phyloP scores from a whole-genome alignment of 257 asterid genomes.

The Scutellaria galericulata region DNA sequence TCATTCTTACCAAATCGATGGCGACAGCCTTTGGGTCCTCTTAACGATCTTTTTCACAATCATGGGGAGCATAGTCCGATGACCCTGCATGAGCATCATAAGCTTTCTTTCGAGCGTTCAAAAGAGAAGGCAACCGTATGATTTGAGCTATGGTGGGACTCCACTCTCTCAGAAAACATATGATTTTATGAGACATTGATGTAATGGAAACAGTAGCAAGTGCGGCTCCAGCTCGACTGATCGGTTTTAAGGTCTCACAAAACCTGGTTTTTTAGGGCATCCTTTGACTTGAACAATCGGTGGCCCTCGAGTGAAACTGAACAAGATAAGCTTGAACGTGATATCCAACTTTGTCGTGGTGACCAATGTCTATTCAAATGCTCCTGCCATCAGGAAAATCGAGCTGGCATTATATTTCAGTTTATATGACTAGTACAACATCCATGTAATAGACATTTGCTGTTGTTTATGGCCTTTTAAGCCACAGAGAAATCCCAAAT shows the following conservation, averaged over 20 bases:
- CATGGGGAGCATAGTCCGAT: conserved; percentile 51
- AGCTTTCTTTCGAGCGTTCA: conserved; percentile 49
- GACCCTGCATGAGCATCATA: conserved; percentile 48
- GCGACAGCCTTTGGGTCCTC: conserved; percentile 61
- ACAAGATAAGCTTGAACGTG: background rate
- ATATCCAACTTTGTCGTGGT: conserved; percentile 40
- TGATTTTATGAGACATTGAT: conserved; percentile 27
- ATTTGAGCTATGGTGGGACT: conserved; percentile 30
- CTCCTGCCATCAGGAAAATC: conserved; percentile 46
- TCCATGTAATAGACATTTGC: background rate
- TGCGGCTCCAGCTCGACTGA: conserved; percentile 36
- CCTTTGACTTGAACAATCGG: conserved; percentile 23
- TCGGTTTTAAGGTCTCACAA: conserved; percentile 20
- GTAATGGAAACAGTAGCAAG: conserved; percentile 31
- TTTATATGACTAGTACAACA: background rate
- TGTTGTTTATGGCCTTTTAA: background rate
- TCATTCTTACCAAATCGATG: conserved; percentile 56
- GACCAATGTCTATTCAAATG: conserved; percentile 46
- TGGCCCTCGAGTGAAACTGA: background rate
- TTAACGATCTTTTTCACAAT: conserved; percentile 44
- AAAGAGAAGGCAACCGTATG: conserved; percentile 44
- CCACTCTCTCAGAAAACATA: conserved; percentile 32
- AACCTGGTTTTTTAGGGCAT: conserved; percentile 32
- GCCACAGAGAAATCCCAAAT: background rate
- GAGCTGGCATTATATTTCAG: conserved; percentile 22